Base-by-base conservation (phyloP, 306 rosid genomes). In the Gillenia trifoliata region DNA sequence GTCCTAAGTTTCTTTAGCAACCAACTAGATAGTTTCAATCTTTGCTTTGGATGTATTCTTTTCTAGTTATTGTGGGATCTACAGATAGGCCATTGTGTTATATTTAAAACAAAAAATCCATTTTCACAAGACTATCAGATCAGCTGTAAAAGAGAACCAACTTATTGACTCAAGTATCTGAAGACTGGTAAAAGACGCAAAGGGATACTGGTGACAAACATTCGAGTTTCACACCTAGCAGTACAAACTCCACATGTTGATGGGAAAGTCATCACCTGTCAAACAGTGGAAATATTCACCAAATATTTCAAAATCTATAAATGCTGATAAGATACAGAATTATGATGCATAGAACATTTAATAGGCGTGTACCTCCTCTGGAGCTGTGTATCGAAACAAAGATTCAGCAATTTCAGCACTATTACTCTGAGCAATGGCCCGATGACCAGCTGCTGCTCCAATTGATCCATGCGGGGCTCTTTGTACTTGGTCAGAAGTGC, bases 201-300 rank as follows among this genome's bases (percentile, higher is more conserved):
- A 90, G 88, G 97, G 97, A 94, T 92, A 92, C 95, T 79, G 66
- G 97, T 94, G 49, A 94, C 87, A 72, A 92, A 91, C 97, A 94
- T 94, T 85, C 99, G 90, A 79, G 99, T 94, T 85, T 94, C 97
- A 4, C 97, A 94, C 30, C 11, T 73, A 15, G 86, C 8, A 12
- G 85, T 81, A 85, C 99, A 94, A 62, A 81, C 75, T 70, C 99
- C 96, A 71, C 99, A 94, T 41, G 99, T 88, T 59, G 99, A 86
- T 57, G 99, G 99, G 80, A 94, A 94, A 76, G 99, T 92, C 97
- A 91, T 94, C 83, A 94, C 99, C 99, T 94, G 85, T 31, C 82
- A 80, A 60, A 67, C 31, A 36, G 4, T 4, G 43, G 16, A 22
- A 71, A 76, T 59, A 83, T 68, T 72, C 41, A 36, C 25, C 30